A percentile compares a stretch with the other conserved stretches of the same genome.
These are phyloP conservation scores for Populus davidiana DNA, from an alignment of 345 rosid genomes.

Conservation along the genomic window DNA sequence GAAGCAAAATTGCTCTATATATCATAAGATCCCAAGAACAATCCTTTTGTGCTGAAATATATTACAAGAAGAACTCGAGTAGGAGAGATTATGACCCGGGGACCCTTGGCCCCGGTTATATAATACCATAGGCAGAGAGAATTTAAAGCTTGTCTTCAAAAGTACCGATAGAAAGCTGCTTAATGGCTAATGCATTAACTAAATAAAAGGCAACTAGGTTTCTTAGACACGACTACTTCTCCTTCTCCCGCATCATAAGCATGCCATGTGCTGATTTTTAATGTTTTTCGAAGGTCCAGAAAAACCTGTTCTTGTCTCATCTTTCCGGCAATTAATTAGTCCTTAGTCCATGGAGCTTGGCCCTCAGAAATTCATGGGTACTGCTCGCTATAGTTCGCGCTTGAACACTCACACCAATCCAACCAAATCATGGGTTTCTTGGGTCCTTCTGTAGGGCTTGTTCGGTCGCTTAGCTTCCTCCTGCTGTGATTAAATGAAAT, in stretches of 20 bases:
- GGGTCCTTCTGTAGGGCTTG: not conserved
- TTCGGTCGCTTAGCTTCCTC: not conserved
- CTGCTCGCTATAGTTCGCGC: not conserved
- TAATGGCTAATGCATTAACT: not conserved
- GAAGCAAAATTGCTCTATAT: not conserved
- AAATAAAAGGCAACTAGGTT: not conserved
- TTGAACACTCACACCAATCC: too few species aligned
- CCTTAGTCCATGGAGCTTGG: not conserved
- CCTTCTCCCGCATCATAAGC: not conserved
- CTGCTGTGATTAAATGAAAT: too few species aligned
- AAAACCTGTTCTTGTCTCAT: not conserved
- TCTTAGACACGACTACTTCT: not conserved
- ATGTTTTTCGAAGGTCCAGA: not conserved
- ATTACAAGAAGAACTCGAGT: not conserved
- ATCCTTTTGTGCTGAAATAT: not conserved
- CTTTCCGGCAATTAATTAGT: not conserved
- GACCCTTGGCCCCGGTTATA: too few species aligned
- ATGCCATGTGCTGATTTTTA: slow-evolving; percentile 13
- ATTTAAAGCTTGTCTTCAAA: not conserved
- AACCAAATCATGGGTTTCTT: not conserved
- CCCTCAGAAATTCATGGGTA: not conserved
- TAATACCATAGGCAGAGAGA: not conserved
- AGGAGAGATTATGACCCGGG: too few species aligned
- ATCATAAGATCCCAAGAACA: not conserved
- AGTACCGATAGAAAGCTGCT: not conserved